These are phyloP conservation scores for Ophiostoma novo-ulmi DNA, from an alignment of 2,329 filamentous ascomycete species.

Conservation along the genomic window DNA sequence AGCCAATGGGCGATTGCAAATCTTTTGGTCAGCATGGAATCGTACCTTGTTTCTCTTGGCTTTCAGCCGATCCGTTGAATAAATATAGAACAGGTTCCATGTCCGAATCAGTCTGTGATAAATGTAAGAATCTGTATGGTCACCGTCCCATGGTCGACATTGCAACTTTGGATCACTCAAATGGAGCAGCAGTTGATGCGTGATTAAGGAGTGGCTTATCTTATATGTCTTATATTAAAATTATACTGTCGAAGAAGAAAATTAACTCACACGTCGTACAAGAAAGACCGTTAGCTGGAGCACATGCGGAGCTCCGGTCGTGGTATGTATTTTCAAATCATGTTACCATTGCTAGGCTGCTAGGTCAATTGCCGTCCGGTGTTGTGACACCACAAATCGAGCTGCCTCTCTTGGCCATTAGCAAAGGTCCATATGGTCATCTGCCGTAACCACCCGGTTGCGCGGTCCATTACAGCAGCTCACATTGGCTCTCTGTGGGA, in stretches of 20 bases:
- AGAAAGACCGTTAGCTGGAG: background rate
- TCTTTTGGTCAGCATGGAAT: background rate
- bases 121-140: background rate
- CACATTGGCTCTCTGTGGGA: background rate
- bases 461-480: background rate
- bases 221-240: background rate
- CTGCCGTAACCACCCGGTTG: background rate
- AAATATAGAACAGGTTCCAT: constrained; percentile 2
- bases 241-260: background rate
- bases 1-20: background rate
- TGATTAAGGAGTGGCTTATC: background rate
- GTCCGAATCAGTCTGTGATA: background rate
- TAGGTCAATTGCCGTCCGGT: background rate
- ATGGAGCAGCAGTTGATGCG: background rate
- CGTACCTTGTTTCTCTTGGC: background rate
- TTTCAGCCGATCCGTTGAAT: background rate
- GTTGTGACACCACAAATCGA: background rate
- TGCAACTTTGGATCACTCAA: background rate
- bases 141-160: background rate
- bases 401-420: constrained; percentile 5
- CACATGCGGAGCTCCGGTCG: background rate
- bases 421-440: background rate
- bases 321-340: no score
- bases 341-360: background rate
- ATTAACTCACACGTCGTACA: background rate